Conservation (phyloP, 345 rosid species). For the Capsella bursapastoris region DNA sequence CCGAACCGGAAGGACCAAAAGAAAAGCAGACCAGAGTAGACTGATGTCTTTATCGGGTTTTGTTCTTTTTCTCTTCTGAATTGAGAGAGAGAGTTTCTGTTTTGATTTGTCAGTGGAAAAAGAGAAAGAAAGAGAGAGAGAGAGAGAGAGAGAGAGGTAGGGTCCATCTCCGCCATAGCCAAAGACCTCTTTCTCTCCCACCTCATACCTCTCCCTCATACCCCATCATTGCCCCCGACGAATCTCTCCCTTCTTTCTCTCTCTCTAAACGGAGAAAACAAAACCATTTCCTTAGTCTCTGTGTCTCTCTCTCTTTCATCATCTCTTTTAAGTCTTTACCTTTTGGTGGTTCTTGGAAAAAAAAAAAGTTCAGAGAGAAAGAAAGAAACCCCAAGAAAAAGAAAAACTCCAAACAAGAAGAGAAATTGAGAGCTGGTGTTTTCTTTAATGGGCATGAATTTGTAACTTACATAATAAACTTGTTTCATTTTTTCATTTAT, state of each 20-base stretch:
- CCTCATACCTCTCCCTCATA: constrained; percentile 33
- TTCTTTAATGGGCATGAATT: constrained; percentile 20
- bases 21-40: constrained; percentile 16
- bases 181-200: constrained; percentile 53
- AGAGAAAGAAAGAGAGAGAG: constrained; percentile 37
- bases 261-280: constrained; percentile 22
- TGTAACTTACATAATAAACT: constrained; percentile 31
- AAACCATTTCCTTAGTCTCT: constrained; percentile 32
- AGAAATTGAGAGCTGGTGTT: constrained; percentile 23
- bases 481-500: constrained; percentile 23
- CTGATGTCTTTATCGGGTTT: neutral
- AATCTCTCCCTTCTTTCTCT: constrained; percentile 37
- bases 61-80: neutral
- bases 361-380: neutral
- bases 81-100: constrained; percentile 6
- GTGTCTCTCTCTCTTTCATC: constrained; percentile 24
- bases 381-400: constrained; percentile 10
- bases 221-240: constrained; percentile 53
- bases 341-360: constrained; percentile 23
- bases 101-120: constrained; percentile 42
- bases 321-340: constrained; percentile 17
- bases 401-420: neutral
- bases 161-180: constrained; percentile 71
- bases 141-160: constrained; percentile 37
- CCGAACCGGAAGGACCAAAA: neutral